Evolutionary conservation across 2,329 filamentous ascomycete genomes (phyloP).

Genomic region (Phialocephala subalpina): DNA sequence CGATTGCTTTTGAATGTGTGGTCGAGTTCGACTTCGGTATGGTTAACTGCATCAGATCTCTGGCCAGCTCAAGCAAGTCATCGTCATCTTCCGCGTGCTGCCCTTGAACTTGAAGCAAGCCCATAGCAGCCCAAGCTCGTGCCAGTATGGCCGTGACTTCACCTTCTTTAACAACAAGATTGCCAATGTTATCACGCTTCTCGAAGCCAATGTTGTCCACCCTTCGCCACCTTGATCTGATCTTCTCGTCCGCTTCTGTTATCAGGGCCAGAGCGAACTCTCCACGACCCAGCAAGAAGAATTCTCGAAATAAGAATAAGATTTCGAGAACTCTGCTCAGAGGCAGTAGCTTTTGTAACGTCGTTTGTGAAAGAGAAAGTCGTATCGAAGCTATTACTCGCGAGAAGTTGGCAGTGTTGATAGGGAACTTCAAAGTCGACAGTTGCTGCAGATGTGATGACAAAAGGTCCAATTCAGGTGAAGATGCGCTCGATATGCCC

Average conservation of each 20-base stretch:
- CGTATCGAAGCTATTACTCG: constrained; percentile 79
- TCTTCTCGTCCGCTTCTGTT: constrained; percentile 81
- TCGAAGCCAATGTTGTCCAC: constrained; percentile 65
- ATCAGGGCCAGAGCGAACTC: constrained; percentile 92
- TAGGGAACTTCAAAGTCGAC: constrained; percentile 73
- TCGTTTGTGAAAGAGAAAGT: constrained; percentile 82
- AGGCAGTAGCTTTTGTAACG: constrained; percentile 83
- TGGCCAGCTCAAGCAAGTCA: constrained; percentile 83
- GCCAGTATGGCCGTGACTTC: constrained; percentile 81
- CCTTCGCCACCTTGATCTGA: constrained; percentile 76
- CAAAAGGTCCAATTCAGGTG: constrained; percentile 64
- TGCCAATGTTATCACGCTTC: constrained; percentile 65
- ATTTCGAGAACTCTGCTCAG: constrained; percentile 78
- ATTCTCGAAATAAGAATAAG: constrained; percentile 80
- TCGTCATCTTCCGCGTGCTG: constrained; percentile 72
- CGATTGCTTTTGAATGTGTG: constrained; percentile 45
- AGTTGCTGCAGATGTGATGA: constrained; percentile 75
- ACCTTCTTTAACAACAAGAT: constrained; percentile 81
- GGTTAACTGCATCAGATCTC: constrained; percentile 75
- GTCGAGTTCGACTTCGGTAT: constrained; percentile 57
- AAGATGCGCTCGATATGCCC: constrained; percentile 50
- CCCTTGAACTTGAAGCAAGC: constrained; percentile 78
- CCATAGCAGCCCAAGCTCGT: constrained; percentile 81
- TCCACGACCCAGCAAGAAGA: constrained; percentile 85
- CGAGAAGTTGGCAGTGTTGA: constrained; percentile 76